phyloP scores from a whole-genome alignment of 1,284 basidiomycete species.

The Apiotrichum mycotoxinovorans region DNA sequence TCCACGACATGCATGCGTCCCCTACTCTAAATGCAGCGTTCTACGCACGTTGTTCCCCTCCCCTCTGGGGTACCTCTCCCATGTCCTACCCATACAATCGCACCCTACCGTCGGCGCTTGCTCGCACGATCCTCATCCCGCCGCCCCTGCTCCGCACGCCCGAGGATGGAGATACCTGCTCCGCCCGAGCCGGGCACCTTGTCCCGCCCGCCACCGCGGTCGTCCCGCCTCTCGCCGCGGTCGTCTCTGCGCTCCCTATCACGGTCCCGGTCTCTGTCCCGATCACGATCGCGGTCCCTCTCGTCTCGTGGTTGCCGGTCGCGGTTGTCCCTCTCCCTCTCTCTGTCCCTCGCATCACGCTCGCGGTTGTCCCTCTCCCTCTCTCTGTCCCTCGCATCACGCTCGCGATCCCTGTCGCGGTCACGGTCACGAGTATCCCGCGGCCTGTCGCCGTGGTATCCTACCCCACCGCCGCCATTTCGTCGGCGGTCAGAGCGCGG shows the following conservation, averaged over 20 bases:
- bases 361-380: neutral
- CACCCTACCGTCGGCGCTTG: constrained; percentile 13
- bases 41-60: too few relatives aligned
- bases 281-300: neutral
- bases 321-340: neutral
- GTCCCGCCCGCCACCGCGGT: neutral
- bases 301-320: neutral
- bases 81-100: too few relatives aligned
- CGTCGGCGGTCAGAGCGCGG: neutral
- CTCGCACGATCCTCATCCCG: constrained; percentile 13
- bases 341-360: neutral
- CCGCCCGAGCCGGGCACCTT: neutral
- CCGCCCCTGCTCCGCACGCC: neutral
- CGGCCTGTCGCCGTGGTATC: neutral
- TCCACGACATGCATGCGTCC: too few relatives aligned
- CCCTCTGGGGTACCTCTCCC: too few relatives aligned
- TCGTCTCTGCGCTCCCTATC: neutral
- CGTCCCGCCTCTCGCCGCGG: too few relatives aligned
- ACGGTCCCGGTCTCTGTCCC: neutral
- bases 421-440: constrained; percentile 3
- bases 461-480: neutral
- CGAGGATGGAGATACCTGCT: constrained; percentile 2
- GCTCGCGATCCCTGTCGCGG: neutral
- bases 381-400: neutral
- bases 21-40: too few relatives aligned